Conservation (phyloP, 345 rosid genomes). For the Rhizophora apiculata region DNA sequence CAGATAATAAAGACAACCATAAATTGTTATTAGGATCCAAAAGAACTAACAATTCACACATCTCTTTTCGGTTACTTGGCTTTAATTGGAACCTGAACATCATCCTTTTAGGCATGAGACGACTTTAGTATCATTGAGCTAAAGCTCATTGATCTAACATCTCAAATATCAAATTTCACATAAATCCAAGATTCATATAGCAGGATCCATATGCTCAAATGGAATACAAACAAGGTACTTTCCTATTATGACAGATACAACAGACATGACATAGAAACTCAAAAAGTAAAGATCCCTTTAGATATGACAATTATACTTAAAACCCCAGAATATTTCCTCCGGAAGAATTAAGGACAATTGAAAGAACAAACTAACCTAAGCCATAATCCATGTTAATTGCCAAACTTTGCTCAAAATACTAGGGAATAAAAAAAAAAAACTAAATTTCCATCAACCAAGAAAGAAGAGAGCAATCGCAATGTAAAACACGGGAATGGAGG, state of each 20-base stretch:
- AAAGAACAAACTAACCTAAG: slow-evolving; percentile 23
- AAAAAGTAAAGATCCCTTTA: neutral
- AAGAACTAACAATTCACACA: no score
- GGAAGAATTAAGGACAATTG: neutral
- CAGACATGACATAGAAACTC: neutral
- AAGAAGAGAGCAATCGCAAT: neutral
- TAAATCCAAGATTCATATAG: neutral
- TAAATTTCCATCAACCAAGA: neutral
- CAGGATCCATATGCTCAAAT: neutral
- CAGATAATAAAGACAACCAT: no score
- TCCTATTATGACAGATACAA: neutral
- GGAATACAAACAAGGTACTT: neutral
- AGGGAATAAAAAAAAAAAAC: neutral
- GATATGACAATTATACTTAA: neutral
- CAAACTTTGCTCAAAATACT: slow-evolving; percentile 9
- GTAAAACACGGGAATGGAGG: slow-evolving; percentile 14
- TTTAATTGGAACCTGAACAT: no score
- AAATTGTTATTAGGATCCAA: no score
- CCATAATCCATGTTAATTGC: slow-evolving; percentile 34
- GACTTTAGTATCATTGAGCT: neutral
- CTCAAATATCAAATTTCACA: neutral
- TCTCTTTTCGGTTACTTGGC: no score
- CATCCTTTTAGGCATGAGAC: neutral
- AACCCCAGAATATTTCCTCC: neutral
- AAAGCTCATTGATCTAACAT: neutral